Conservation (phyloP, 2,329 filamentous ascomycete species). For the Cadophora sp. region DNA sequence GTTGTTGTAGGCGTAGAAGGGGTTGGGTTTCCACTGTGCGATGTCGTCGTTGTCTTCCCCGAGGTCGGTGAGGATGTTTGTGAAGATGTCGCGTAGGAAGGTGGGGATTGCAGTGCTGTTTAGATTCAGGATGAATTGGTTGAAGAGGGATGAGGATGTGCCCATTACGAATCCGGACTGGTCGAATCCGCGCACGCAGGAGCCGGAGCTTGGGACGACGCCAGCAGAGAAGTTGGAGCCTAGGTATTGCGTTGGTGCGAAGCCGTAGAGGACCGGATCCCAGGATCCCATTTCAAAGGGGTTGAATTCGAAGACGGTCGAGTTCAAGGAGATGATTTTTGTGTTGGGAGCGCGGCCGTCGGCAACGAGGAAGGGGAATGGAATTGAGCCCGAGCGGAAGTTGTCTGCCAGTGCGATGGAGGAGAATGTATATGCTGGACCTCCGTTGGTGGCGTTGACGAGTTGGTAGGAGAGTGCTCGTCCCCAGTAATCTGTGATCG, state of each 20-base stretch:
- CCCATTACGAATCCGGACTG: constrained; percentile 86
- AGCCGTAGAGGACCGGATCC: constrained; percentile 75
- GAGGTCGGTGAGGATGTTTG: constrained; percentile 60
- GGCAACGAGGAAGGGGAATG: constrained; percentile 76
- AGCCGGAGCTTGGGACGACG: constrained; percentile 57
- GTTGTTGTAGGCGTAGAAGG: constrained; percentile 72
- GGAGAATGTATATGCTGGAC: constrained; percentile 80
- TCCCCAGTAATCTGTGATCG: constrained; percentile 90
- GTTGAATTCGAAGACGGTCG: constrained; percentile 79
- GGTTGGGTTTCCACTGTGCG: constrained; percentile 76
- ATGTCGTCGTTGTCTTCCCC: constrained; percentile 72
- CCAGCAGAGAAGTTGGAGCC: constrained; percentile 76
- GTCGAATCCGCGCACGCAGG: constrained; percentile 81
- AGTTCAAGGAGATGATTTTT: constrained; percentile 68
- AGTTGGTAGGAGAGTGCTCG: constrained; percentile 87
- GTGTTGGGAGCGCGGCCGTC: constrained; percentile 71
- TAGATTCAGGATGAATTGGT: constrained; percentile 73
- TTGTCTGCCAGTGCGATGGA: constrained; percentile 70
- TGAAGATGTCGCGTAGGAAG: constrained; percentile 57
- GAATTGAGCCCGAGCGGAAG: constrained; percentile 69
- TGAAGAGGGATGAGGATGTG: constrained; percentile 86
- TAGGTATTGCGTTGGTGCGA: constrained; percentile 73
- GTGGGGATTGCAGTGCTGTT: constrained; percentile 57
- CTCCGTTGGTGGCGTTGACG: constrained; percentile 77
- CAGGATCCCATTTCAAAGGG: constrained; percentile 81